Conservation (phyloP, 1,284 basidiomycete genomes). For the Takashimella koratensis region DNA sequence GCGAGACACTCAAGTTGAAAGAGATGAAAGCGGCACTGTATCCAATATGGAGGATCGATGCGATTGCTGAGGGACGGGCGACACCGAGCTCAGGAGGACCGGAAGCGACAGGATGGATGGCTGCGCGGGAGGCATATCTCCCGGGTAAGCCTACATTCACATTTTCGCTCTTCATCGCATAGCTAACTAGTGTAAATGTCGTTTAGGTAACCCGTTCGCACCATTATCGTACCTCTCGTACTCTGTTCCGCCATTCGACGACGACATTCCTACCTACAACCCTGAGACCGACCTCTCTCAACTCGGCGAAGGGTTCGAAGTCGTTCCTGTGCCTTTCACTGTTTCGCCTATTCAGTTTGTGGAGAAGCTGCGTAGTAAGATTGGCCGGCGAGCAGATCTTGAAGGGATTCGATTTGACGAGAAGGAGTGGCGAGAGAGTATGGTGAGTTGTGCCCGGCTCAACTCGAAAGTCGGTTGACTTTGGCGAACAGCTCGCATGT, state of each 20-base stretch:
- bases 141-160: constrained; percentile 23
- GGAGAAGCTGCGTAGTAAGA: constrained; percentile 21
- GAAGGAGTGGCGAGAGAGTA: constrained; percentile 28
- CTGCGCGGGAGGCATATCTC: constrained; percentile 34
- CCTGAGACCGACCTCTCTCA: constrained; percentile 51
- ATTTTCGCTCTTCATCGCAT: too few relatives aligned
- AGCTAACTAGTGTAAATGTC: neutral
- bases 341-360: constrained; percentile 36
- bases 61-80: constrained; percentile 30
- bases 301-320: constrained; percentile 64
- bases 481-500: constrained; percentile 30
- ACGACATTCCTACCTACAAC: constrained; percentile 31
- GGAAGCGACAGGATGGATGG: constrained; percentile 21
- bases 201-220: constrained; percentile 43
- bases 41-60: constrained; percentile 41
- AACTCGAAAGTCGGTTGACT: neutral
- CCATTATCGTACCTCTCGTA: constrained; percentile 46
- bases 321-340: constrained; percentile 56
- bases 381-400: constrained; percentile 20
- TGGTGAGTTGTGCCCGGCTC: constrained; percentile 28
- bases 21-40: constrained; percentile 39
- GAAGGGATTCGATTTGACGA: constrained; percentile 27
- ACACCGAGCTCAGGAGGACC: constrained; percentile 8
- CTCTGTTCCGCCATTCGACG: constrained; percentile 32
- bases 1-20: constrained; percentile 22